These are phyloP conservation scores for Orbilia brochopaga DNA, from an alignment of 2,329 filamentous ascomycete species.

Conservation along the genomic window DNA sequence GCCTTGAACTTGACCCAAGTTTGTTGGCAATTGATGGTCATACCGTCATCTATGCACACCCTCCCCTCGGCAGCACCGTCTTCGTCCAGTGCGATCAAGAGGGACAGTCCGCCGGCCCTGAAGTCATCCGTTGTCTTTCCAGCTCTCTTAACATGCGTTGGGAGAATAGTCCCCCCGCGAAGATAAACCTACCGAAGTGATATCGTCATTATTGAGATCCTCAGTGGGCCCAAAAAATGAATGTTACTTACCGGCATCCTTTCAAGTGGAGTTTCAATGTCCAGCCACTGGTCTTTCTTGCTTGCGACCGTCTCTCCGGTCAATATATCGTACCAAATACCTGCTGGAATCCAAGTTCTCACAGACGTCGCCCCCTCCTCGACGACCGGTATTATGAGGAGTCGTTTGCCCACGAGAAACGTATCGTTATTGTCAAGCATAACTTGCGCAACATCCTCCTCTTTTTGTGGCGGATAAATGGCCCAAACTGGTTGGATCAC, in stretches of 20 bases:
- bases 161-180: constrained; percentile 32
- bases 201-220: background rate
- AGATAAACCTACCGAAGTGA: constrained; percentile 13
- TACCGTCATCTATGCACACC: constrained; percentile 31
- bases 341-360: constrained; percentile 35
- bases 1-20: constrained; percentile 23
- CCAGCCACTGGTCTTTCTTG: constrained; percentile 15
- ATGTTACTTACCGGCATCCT: constrained; percentile 34
- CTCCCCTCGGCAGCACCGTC: constrained; percentile 12
- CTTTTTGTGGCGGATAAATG: constrained; percentile 13
- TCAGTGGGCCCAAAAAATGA: background rate
- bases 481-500: constrained; percentile 48
- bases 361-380: constrained; percentile 12
- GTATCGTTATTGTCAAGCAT: constrained; percentile 26
- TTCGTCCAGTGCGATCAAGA: constrained; percentile 19
- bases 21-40: constrained; percentile 10
- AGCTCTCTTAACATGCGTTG: constrained; percentile 28
- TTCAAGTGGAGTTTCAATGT: constrained; percentile 18
- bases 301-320: constrained; percentile 15
- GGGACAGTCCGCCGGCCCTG: constrained; percentile 23
- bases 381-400: constrained; percentile 36
- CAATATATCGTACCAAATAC: constrained; percentile 36
- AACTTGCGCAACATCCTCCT: constrained; percentile 13
- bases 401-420: constrained; percentile 24
- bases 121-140: constrained; percentile 45